Evolutionary conservation across 306 rosid genomes (phyloP), one percentile per base, ranked within the genome.

Genomic region (Trifolium dubium): DNA sequence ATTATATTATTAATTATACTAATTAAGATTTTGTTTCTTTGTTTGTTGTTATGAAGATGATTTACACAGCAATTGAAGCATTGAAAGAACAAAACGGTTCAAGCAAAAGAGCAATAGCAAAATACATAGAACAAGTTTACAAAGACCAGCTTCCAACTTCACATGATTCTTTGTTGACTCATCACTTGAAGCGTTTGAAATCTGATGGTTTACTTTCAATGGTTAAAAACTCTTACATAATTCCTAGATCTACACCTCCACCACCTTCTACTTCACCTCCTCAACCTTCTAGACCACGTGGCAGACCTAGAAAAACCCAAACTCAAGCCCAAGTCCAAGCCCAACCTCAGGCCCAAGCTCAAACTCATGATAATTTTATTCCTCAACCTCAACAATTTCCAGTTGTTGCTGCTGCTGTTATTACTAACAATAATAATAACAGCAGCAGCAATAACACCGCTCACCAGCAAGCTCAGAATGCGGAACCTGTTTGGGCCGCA

Each of bases 71-170:
- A 47, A 87, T 92, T 28, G 69, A 77, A 40, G 91, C 96, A 1
- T 56, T 92, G 80, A 92, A 88, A 80, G 98, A 92, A 82, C 72
- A 77, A 3, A 56, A 88, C 10, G 98, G 98, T 40, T 92, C 98
- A 5, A 92, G 96, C 86, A 88, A 81, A 80, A 87, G 85, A 10
- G 96, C 98, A 1, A 92, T 92, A 51, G 83, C 82, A 0, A 92
- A 90, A 81, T 92, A 88, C 83, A 90, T 92, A 72, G 96, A 92
- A 80, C 84, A 81, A 63, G 79, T 59, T 10, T 88, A 88, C 82
- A 32, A 60, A 39, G 87, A 78, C 11, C 92, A 64, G n/a, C 59
- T 92, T 2, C 94, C 94, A 2, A 46, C 89, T 0, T 81, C 78
- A 13, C 86, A 56, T 13, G 23, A 85, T 0, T 8, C 83, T 61